Base-by-base conservation (phyloP, 345 rosid species). In the Litchi chinensis region DNA sequence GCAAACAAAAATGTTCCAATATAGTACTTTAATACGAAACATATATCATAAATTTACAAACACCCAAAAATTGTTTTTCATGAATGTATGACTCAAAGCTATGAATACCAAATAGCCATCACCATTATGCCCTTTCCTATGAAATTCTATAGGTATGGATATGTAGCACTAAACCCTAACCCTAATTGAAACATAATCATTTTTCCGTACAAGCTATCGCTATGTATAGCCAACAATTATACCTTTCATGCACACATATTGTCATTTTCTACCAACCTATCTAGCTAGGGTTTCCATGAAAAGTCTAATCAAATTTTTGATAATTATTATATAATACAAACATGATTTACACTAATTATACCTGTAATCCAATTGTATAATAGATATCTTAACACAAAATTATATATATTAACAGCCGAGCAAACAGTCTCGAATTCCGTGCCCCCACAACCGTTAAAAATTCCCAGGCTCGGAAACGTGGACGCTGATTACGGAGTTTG, bases 401-500 rank as follows among this genome's bases (percentile, higher is more conserved):
- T 44, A 72, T 32, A 63, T 18, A 44, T 15, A 60, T 60, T 19
- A 16, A 43, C 28, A 43, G 15, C 43, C 70, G 69, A 63, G 70
- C 44, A 56, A 71, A 46, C 73, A 10, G 37, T 65, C 50, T 66
- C 56, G 79, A 32, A 6, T 50, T 21, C 40, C 37, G 79, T 68
- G 79, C 57, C 73, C 10, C 48, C 24, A 5, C 19, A n/a, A 54
- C 72, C 73, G 73, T 54, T 76, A 64, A 52, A 22, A 52, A 15
- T 13, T 41, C 15, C 54, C 68, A 39, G 44, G 32, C 62, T 28
- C 46, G 28, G 40, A 37, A 56, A 41, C 57, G 66, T 39, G 79
- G 79, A 76, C 79, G 54, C 79, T 76, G 73, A 67, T 76, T 65
- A 68, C 73, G 26, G 39, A 76, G 65, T 52, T 75, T 5, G 16